Conservation (phyloP, 495 filamentous ascomycete species). For the Penicillium canescens region DNA sequence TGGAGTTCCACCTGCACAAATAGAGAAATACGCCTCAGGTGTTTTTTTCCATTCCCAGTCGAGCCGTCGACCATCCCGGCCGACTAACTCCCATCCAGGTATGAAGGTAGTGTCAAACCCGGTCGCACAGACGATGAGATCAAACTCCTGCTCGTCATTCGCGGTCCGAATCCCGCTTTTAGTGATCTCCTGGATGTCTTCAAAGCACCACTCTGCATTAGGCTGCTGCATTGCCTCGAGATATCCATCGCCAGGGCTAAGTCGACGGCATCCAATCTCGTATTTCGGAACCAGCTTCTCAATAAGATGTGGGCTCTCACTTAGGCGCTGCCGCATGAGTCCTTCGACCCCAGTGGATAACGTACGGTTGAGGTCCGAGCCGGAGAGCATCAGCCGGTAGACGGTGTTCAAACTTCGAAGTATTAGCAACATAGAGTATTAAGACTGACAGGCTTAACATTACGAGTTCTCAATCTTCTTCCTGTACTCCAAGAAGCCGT, state of each 20-base stretch:
- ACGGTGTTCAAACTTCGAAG: too few relatives aligned
- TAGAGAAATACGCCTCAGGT: constrained; percentile 27
- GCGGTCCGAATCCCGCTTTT: constrained; percentile 41
- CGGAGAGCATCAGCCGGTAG: background rate
- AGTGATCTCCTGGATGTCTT: constrained; percentile 48
- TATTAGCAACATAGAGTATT: too few relatives aligned
- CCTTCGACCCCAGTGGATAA: background rate
- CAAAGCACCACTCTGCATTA: constrained; percentile 49
- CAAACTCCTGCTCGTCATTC: constrained; percentile 27
- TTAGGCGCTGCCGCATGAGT: constrained; percentile 38
- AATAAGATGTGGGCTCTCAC: constrained; percentile 26
- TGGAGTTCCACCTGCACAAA: constrained; percentile 26
- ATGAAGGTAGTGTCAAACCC: constrained; percentile 49
- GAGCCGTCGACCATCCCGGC: constrained; percentile 34
- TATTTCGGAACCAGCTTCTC: constrained; percentile 42
- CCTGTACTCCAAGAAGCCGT: constrained; percentile 8
- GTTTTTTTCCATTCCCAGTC: constrained; percentile 33
- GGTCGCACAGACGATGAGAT: constrained; percentile 40
- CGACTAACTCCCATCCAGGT: constrained; percentile 39
- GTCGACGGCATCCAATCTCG: constrained; percentile 42
- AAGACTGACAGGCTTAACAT: too few relatives aligned
- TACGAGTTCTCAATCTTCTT: constrained; percentile 9
- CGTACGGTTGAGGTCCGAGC: constrained; percentile 4
- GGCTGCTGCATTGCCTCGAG: constrained; percentile 34
- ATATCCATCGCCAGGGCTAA: constrained; percentile 39